A percentile compares a stretch with the other conserved stretches of the same genome.
These are phyloP conservation scores for Corylus americana DNA, from an alignment of 306 rosid species.

Conservation along the genomic window DNA sequence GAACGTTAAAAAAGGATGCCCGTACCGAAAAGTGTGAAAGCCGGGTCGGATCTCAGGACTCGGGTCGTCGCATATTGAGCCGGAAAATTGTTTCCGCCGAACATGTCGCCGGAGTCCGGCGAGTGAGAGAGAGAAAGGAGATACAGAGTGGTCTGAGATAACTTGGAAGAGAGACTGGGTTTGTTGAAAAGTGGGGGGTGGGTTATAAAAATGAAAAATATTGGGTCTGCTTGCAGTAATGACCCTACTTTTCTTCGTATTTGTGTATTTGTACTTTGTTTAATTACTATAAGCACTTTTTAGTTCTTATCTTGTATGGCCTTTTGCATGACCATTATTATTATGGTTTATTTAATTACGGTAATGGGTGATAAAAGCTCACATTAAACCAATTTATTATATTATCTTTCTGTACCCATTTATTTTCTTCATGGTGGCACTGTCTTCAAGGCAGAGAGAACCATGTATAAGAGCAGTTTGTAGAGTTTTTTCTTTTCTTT, in stretches of 20 bases:
- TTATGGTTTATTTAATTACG: too few species aligned
- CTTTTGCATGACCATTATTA: background rate
- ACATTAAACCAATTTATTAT: background rate
- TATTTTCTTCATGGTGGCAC: too few species aligned
- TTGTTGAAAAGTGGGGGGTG: slow-evolving; percentile 4
- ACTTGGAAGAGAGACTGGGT: slow-evolving; percentile 28
- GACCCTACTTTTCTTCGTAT: slow-evolving; percentile 22
- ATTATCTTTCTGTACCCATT: too few species aligned
- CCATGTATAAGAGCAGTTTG: too few species aligned
- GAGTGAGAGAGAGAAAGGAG: background rate
- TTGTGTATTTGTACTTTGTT: background rate
- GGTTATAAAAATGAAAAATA: slow-evolving; percentile 9
- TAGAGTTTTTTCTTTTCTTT: too few species aligned
- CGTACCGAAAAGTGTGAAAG: slow-evolving; percentile 43
- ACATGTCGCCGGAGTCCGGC: slow-evolving; percentile 46
- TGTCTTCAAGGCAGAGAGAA: too few species aligned
- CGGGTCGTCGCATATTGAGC: slow-evolving; percentile 24
- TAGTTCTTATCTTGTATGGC: too few species aligned
- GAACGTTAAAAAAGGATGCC: slow-evolving; percentile 19
- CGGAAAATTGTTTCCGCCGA: slow-evolving; percentile 32
- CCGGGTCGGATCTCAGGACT: slow-evolving; percentile 45
- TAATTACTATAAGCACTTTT: too few species aligned
- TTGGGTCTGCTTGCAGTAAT: slow-evolving; percentile 20
- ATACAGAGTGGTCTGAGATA: slow-evolving; percentile 18
- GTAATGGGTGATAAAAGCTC: background rate